Evolutionary conservation across 2,329 filamentous ascomycete species (phyloP).

Genomic region (Ascochyta rabiei): DNA sequence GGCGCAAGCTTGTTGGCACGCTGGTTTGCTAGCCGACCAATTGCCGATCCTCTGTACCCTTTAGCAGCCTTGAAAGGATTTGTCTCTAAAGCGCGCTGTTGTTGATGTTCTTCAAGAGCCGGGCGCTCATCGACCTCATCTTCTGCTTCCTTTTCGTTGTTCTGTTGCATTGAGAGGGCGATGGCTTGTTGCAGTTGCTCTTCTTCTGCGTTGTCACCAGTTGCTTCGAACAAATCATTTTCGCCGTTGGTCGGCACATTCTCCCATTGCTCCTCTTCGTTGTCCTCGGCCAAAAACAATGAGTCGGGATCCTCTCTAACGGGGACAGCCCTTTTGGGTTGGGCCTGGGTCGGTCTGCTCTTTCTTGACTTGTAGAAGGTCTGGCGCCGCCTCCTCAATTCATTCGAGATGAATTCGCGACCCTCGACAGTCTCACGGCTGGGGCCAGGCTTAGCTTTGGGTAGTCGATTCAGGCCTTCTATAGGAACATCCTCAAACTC

Average conservation of each 20-base stretch:
- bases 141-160: constrained; percentile 62
- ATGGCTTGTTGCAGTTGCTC: constrained; percentile 83
- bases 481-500: constrained; percentile 94
- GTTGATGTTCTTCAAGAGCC: constrained; percentile 55
- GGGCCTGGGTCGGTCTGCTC: constrained; percentile 20
- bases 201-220: constrained; percentile 62
- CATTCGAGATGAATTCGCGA: constrained; percentile 43
- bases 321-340: constrained; percentile 26
- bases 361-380: constrained; percentile 55
- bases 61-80: constrained; percentile 50
- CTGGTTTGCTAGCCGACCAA: constrained; percentile 77
- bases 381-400: constrained; percentile 53
- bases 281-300: constrained; percentile 60
- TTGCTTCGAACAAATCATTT: constrained; percentile 64
- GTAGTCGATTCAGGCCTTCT: constrained; percentile 83
- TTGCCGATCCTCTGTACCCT: constrained; percentile 59
- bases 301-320: constrained; percentile 55
- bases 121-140: constrained; percentile 49
- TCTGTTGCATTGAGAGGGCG: constrained; percentile 75
- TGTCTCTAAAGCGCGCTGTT: constrained; percentile 50
- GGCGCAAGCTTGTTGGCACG: constrained; percentile 63
- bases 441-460: constrained; percentile 59
- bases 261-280: constrained; percentile 50
- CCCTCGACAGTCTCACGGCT: constrained; percentile 40
- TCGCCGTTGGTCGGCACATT: constrained; percentile 52